Base-by-base conservation (phyloP, 805 yeast genomes). In the Soucietia sequanensis region DNA sequence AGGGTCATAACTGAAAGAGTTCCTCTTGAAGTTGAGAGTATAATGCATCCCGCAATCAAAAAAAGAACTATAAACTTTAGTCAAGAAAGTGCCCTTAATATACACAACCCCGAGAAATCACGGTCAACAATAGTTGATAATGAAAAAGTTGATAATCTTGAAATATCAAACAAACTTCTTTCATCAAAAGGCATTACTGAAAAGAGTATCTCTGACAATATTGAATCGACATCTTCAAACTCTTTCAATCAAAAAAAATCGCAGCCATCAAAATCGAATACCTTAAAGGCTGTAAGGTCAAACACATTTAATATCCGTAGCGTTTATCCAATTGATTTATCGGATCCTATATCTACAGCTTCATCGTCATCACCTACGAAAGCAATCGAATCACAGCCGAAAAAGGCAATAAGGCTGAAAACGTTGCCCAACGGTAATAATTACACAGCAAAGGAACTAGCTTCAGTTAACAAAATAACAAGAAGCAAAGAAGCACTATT, bases 401-500 rank as follows among this genome's bases (percentile, higher is more conserved):
- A 22, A 19, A 13, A 29, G 23, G 21, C 20, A 37, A 34, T 24
- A 32, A 19, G 11, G 12, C 13, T 13, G 18, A 11, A 20, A 22
- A 10, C 19, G 6, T 39, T 16, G 26, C 28, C 38, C 14, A n/a
- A n/a, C n/a, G n/a, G n/a, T n/a, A n/a, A n/a, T n/a, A n/a, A n/a
- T n/a, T 58, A 48, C 35, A 38, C 62, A 2, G 28, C 47, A 14
- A 62, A 62, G 28, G 62, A 63, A 16, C 46, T 68, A 32, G 52
- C 50, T 5, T 61, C 54, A 8, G 70, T 59, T 6, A 68, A 68
- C 37, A 58, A 45, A 36, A 58, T 52, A 3, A 53, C 53, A 3
- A 54, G 78, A 33, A 56, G 69, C 15, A 78, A 72, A 46, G 77
- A 68, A 6, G 81, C 76, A 23, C 56, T 80, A 4, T 50, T 77